These are phyloP conservation scores for Malus asiatica DNA, from an alignment of 306 rosid genomes.

Conservation along the genomic window DNA sequence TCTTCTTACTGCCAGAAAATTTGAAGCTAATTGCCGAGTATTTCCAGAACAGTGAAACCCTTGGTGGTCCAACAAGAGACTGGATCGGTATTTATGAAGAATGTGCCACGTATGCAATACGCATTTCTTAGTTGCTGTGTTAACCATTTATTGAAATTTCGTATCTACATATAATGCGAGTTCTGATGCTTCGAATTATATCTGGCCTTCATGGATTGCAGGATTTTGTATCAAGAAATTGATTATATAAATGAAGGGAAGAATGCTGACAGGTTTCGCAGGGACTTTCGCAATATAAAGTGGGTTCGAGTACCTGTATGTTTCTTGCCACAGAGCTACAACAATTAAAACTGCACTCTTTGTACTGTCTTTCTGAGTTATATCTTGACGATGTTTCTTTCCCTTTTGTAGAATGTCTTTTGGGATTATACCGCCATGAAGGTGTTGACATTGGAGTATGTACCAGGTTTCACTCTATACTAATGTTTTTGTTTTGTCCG, in stretches of 20 bases:
- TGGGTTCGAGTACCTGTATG: conserved; percentile 97
- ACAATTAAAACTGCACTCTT: neutral
- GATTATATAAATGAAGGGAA: conserved; percentile 89
- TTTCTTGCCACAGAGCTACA: conserved; percentile 31
- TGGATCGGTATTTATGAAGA: conserved; percentile 94
- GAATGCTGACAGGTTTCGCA: conserved; percentile 76
- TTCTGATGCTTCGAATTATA: neutral
- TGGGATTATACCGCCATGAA: conserved; percentile 91
- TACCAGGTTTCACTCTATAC: conserved; percentile 72
- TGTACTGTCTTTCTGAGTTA: neutral
- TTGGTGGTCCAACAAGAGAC: conserved; percentile 85
- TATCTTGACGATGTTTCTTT: neutral
- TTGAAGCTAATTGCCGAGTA: conserved; percentile 90
- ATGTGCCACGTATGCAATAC: conserved; percentile 66
- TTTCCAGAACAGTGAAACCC: conserved; percentile 80
- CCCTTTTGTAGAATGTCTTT: conserved; percentile 51
- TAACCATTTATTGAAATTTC: neutral
- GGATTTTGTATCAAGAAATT: conserved; percentile 88
- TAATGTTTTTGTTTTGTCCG: neutral
- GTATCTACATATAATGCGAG: neutral
- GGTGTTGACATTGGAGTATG: conserved; percentile 88
- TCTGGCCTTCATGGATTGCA: conserved; percentile 22
- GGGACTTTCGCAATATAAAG: conserved; percentile 82
- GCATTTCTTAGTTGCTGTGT: conserved; percentile 1
- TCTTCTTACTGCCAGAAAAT: conserved; percentile 49